Percentiles rank a stretch among this genome's conserved stretches.
phyloP scores from a whole-genome alignment of 139 green algal genomes.

The Desmodesmus armatus region DNA sequence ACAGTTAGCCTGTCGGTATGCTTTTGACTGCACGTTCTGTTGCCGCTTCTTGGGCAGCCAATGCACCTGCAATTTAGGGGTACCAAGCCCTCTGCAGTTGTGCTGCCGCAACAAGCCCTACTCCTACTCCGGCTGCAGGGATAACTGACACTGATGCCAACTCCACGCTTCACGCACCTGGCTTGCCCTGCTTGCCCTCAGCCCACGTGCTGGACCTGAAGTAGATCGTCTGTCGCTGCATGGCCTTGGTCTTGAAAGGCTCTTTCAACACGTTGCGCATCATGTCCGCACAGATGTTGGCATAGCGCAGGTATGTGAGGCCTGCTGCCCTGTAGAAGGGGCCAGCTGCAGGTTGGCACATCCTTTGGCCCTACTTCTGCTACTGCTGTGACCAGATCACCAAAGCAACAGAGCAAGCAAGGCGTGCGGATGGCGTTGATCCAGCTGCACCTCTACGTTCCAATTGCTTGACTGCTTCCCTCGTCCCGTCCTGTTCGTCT shows the following conservation, averaged over 20 bases:
- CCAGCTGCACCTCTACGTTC: no score
- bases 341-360: slow-evolving; percentile 49
- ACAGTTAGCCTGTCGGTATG: no score
- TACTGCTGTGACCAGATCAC: no score
- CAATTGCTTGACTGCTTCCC: no score
- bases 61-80: no score
- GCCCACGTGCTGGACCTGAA: slow-evolving; percentile 50
- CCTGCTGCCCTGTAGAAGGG: slow-evolving; percentile 68
- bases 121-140: background rate
- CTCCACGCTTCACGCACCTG: no score
- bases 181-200: slow-evolving; percentile 58
- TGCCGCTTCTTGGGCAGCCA: no score
- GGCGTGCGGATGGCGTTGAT: no score
- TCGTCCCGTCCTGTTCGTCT: no score
- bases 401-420: no score
- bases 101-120: background rate
- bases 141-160: background rate
- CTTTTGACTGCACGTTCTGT: no score
- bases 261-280: slow-evolving; percentile 74
- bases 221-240: slow-evolving; percentile 54
- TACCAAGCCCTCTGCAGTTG: background rate
- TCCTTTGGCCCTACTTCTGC: no score
- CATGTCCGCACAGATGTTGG: slow-evolving; percentile 72
- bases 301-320: slow-evolving; percentile 67
- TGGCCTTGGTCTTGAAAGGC: slow-evolving; percentile 71